Evolutionary conservation across 164 flowering plant species (phyloP).

Genomic region (Berberis thunbergii): DNA sequence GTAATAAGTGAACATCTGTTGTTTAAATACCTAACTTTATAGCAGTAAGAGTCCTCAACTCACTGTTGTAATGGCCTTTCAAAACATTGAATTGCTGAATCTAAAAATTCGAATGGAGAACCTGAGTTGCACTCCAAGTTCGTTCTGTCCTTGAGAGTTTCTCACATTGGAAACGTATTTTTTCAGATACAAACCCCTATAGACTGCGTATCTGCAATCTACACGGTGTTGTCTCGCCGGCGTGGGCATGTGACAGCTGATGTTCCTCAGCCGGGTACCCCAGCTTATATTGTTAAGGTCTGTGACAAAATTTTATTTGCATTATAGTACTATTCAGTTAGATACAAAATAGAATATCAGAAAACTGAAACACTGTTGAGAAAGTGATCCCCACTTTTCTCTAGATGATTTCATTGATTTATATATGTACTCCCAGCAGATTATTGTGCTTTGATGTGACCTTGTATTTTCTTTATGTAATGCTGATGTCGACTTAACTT

Average conservation of each 20-base stretch:
- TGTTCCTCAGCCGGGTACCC: slow-evolving; percentile 97
- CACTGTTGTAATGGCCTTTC: too few species aligned
- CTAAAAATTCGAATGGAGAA: not conserved
- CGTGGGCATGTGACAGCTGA: slow-evolving; percentile 98
- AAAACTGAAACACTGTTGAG: too few species aligned
- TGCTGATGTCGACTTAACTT: not conserved
- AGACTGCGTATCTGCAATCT: slow-evolving; percentile 95
- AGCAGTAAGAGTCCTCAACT: too few species aligned
- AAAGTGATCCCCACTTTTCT: too few species aligned
- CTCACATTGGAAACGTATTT: not conserved
- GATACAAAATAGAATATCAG: not conserved
- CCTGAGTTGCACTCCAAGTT: not conserved
- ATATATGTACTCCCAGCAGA: too few species aligned
- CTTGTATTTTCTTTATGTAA: too few species aligned
- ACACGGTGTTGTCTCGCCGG: slow-evolving; percentile 88
- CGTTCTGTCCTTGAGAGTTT: not conserved
- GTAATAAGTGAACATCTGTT: too few species aligned
- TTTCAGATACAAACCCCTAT: slow-evolving; percentile 98
- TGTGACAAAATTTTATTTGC: slow-evolving; percentile 8
- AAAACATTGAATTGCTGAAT: too few species aligned
- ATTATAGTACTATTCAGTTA: not conserved
- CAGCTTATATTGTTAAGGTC: slow-evolving; percentile 98
- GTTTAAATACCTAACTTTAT: too few species aligned
- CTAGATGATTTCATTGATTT: too few species aligned
- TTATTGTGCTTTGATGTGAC: too few species aligned